Conservation (phyloP, 1,284 basidiomycete species). For the Leucoagaricus sp. region DNA sequence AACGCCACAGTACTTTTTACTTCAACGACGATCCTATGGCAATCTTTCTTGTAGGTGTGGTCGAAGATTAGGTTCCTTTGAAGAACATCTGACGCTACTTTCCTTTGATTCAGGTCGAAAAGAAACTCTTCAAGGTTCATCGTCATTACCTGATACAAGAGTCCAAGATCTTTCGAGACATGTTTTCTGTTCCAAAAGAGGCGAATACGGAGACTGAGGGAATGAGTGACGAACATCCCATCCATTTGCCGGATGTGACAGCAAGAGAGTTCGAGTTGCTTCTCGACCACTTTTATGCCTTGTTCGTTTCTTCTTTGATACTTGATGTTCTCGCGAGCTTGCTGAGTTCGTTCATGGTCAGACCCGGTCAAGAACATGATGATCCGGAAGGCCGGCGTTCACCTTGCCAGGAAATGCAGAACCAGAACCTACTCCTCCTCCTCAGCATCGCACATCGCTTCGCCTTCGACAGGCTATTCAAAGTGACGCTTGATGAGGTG, state of each 20-base stretch:
- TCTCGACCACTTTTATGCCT: constrained; percentile 33
- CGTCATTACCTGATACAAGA: constrained; percentile 35
- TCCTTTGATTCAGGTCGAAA: neutral
- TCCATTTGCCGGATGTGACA: constrained; percentile 29
- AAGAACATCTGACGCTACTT: neutral
- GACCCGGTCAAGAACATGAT: no score
- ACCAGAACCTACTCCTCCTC: neutral
- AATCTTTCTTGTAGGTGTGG: constrained; percentile 2
- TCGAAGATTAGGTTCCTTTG: neutral
- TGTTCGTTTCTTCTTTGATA: neutral
- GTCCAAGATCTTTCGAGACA: constrained; percentile 33
- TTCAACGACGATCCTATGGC: constrained; percentile 11
- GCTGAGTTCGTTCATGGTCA: no score
- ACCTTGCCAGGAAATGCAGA: no score
- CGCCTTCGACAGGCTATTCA: constrained; percentile 1
- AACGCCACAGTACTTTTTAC: no score
- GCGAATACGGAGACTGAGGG: constrained; percentile 19
- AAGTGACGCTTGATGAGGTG: constrained; percentile 1
- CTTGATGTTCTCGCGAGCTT: neutral
- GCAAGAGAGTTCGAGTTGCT: constrained; percentile 32
- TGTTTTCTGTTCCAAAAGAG: constrained; percentile 25
- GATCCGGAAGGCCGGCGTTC: no score
- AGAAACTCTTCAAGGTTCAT: constrained; percentile 27
- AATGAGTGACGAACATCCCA: constrained; percentile 30
- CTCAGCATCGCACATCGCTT: constrained; percentile 8